Percentiles rank a stretch among this genome's conserved stretches.
Evolutionary conservation across 2,329 filamentous ascomycete species (phyloP).

Genomic region (Pseudogymnoascus verrucosus): DNA sequence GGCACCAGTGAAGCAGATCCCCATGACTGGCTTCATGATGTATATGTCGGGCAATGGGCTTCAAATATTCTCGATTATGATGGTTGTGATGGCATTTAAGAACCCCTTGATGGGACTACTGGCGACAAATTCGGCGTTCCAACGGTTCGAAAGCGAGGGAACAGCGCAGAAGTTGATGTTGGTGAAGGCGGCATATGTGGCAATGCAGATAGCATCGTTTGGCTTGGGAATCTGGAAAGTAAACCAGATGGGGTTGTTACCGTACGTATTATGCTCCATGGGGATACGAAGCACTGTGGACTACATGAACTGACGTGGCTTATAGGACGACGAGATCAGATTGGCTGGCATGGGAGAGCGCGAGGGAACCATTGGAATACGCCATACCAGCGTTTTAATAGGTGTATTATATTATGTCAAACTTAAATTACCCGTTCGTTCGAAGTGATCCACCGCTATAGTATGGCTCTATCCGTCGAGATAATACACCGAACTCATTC

Average conservation of each 20-base stretch:
- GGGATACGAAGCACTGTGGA: neutral
- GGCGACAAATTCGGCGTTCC: conserved; percentile 78
- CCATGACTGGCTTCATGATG: conserved; percentile 99
- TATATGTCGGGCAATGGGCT: conserved; percentile 99
- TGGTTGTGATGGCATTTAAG: conserved; percentile 99
- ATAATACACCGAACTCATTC: neutral
- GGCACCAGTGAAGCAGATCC: conserved; percentile 84
- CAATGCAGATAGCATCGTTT: conserved; percentile 77
- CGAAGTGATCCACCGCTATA: neutral
- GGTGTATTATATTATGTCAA: conserved; percentile 3
- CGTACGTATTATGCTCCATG: conserved; percentile 48
- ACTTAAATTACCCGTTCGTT: neutral
- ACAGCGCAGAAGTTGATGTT: conserved; percentile 66
- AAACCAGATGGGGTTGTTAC: conserved; percentile 89
- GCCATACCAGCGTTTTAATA: conserved; percentile 29
- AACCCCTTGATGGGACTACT: conserved; percentile 81
- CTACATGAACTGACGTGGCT: neutral
- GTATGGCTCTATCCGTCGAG: neutral
- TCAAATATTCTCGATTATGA: conserved; percentile 99
- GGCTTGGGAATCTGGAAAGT: conserved; percentile 92
- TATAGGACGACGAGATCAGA: conserved; percentile 84
- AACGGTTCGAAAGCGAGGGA: conserved; percentile 76
- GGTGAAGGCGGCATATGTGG: conserved; percentile 81
- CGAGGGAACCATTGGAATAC: conserved; percentile 27
- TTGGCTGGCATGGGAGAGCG: conserved; percentile 87